Evolutionary conservation across 441 rosid genomes (phyloP), one percentile per base, ranked within the genome.

Genomic region (Oxalis stricta): DNA sequence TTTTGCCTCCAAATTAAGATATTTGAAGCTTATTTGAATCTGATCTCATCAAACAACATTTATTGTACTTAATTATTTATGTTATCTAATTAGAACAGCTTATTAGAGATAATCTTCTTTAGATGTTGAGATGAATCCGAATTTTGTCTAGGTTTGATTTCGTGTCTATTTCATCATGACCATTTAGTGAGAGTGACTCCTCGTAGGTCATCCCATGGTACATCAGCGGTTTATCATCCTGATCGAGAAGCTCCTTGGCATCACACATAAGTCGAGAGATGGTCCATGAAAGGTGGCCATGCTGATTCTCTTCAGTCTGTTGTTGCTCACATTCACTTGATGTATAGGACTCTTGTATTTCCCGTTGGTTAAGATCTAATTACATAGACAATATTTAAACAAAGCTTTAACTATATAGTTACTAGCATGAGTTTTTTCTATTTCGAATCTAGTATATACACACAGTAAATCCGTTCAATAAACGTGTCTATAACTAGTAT

Each of bases 231-330:
- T n/a, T n/a, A 19, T 32, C 53, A 35, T 26, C 9, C 9, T 40
- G 35, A 9, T 56, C 50, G 2, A 56, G 34, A 6, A 60, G 45
- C 44, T 50, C 47, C 53, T 60, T 13, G 64, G 72, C 14, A 34
- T 20, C 10, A 66, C 58, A 12, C 45, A n/a, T 11, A 48, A 37
- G 24, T 66, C 39, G 3, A 61, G 10, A 7, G 60, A 52, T n/a
- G 72, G 72, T 29, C 72, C 68, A 16, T 61, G 64, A 22, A 61
- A 52, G 3, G 58, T 53, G 44, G 58, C 67, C 34, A 61, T 12
- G 2, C 67, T 53, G 7, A 66, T 53, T 18, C 72, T 53, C 33
- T 20, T 42, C 0, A 45, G 45, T 38, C 53, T 23, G 46, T 57
- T 61, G 24, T 41, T 41, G 2, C 34, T 60, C 17, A 66, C 47